Base-by-base conservation (phyloP, 495 filamentous ascomycete species). In the Talaromyces liani region DNA sequence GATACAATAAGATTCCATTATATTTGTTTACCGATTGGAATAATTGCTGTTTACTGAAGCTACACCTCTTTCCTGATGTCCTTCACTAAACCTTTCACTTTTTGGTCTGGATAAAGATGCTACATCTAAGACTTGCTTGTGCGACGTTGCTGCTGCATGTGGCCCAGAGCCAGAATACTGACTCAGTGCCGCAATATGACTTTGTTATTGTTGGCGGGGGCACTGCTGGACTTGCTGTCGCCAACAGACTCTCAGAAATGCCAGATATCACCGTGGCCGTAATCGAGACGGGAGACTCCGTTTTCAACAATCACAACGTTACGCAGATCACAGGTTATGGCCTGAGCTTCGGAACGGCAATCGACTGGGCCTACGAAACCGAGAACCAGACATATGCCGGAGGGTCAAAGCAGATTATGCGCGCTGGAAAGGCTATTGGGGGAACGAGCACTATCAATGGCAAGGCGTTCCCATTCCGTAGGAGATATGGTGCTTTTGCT, bases 361-460 rank as follows among this genome's bases (percentile, higher is more conserved):
- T 84, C 33, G 80, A 85, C 68, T 86, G 81, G 81, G 67, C 76
- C 31, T 86, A 83, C 54, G 60, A 74, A 39, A 79, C 77, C 7
- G 72, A 68, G 10, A 70, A 75, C 36, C 82, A 86, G 67, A 67
- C 65, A 18, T 79, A 76, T 61, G 77, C 70, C 0, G 71, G 66
- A 3, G 72, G 74, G 14, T 62, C 62, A 4, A 53, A 63, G 2
- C 74, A 82, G 20, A 68, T 66, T 8, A 73, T 79, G 31, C 71
- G 77, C 22, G 72, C 77, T 47, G 85, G 84, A 9, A 84, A 83
- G 65, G 72, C 79, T 36, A 70, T 88, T 2, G 85, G 84, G 14
- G 86, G 85, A 10, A 80, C 80, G 18, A 82, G 79, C 16, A 79
- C 75, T 6, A 73, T 88, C 64, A 89, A 88, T 59, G 68, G 67